phyloP scores from a whole-genome alignment of 2,329 filamentous ascomycete species.

The Diaporthe helianthi region DNA sequence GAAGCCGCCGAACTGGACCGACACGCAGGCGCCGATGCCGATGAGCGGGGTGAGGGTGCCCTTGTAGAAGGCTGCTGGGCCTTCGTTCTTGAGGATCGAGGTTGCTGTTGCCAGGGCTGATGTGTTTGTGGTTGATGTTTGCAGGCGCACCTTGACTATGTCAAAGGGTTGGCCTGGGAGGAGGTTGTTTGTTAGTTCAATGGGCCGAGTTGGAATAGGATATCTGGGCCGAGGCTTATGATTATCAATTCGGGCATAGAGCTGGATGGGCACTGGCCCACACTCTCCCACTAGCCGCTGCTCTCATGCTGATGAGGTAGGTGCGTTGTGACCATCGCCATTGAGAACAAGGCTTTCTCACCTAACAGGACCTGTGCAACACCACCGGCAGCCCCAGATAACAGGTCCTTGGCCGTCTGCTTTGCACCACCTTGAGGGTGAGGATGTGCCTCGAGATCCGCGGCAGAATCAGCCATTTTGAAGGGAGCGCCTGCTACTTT shows the following conservation, averaged over 20 bases:
- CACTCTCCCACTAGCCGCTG: background rate
- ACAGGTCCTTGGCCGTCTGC: constrained; percentile 85
- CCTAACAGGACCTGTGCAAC: constrained; percentile 93
- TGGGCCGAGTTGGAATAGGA: background rate
- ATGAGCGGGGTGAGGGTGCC: constrained; percentile 93
- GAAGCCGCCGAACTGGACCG: constrained; percentile 98
- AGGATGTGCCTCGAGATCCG: constrained; percentile 46
- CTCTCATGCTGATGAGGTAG: background rate
- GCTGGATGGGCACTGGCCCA: constrained; percentile 6
- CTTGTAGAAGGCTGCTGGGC: constrained; percentile 94
- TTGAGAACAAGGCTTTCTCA: constrained; percentile 52
- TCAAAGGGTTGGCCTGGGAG: constrained; percentile 74
- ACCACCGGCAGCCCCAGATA: constrained; percentile 88
- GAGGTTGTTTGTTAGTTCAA: constrained; percentile 15
- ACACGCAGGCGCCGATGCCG: constrained; percentile 95
- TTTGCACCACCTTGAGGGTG: constrained; percentile 45
- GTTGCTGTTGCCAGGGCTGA: constrained; percentile 81
- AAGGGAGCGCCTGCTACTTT: background rate
- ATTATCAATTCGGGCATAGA: background rate
- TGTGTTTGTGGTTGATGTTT: constrained; percentile 84
- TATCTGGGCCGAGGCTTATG: too few relatives aligned
- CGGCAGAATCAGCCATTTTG: constrained; percentile 46
- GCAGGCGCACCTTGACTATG: constrained; percentile 96
- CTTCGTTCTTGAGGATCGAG: constrained; percentile 87
- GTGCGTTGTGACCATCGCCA: background rate